Base-by-base conservation (phyloP, 805 yeast genomes). In the Candida glaebosa region DNA sequence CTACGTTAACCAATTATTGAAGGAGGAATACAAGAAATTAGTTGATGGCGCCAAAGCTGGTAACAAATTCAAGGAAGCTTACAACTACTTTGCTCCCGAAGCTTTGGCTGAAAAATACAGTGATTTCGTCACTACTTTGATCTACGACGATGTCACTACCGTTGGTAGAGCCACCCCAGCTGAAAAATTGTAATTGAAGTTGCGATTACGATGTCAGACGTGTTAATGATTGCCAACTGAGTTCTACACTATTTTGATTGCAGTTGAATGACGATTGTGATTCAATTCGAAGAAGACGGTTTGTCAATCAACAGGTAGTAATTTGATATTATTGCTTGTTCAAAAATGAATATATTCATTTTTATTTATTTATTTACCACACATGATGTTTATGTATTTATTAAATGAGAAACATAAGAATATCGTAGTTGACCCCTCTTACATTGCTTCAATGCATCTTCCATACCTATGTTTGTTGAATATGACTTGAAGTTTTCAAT, bases 91-190 rank as follows among this genome's bases (percentile, higher is more conserved):
- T 58, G 76, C 75, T 60, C 86, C 84, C 31, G 91, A 85, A 61
- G 80, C 84, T 42, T 73, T 78, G 46, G 90, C 84, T 48, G 79
- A 78, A 54, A 79, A 79, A 56, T 81, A 83, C 63, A 81, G 84
- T 44, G 90, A 85, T 57, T 85, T 85, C 64, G 76, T 85, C 54
- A 85, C 95, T 36, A 81, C 83, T 26, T 71, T 84, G 63, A 72
- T 85, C 57, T 85, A 85, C 60, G 89, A 84, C 52, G 86, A 85
- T 43, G 75, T 82, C 43, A 76, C 82, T 37, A 79, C 85, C 37
- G 53, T 68, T 41, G 73, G 74, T 45, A 68, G 75, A 63, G 62
- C 74, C 17, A 46, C 53, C 41, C 41, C 60, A 37, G 73, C 69
- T 34, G 72, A 67, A 47, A 69, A 65, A 52, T 70, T 69, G 56